Evolutionary conservation across 306 rosid species (phyloP), one percentile per base, ranked within the genome.

Genomic region (Cajanus cajan): DNA sequence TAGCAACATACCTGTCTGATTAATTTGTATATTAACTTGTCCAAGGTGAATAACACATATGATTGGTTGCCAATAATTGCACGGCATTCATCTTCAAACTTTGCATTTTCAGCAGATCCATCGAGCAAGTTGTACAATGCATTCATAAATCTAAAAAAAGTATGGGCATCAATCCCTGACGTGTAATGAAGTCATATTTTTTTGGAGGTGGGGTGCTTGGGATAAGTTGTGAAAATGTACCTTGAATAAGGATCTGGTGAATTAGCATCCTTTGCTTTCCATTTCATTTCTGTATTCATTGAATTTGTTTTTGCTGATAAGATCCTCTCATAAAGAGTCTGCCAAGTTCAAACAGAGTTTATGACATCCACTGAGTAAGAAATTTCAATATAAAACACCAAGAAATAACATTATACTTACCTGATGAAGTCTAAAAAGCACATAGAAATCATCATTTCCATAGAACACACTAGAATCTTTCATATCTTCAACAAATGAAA

Each of bases 21-120:
- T 47, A 96, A 84, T 88, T 91, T 96, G 89, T 88, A 96, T 45
- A 96, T 91, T 80, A 96, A 77, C 84, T 93, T 96, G 89, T 93
- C 99, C 89, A 96, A 83, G 51, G 99, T 96, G 87, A 96, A 96
- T 69, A 96, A 74, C 73, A 96, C 87, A 70, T 96, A 96, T 2
- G 99, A 96, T 66, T 96, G 98, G 73, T 94, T 96, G 66, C 99
- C 99, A 41, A 91, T 81, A 66, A 90, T 88, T 25, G 99, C 90
- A 80, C 98, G 96, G 79, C 99, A 96, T 77, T 96, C 99, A 74
- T 96, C 99, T 90, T 96, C 99, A 84, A 93, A 96, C 82, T 93
- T 93, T 15, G 92, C 85, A 86, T 93, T 96, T 74, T 96, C 99
- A 15, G 86, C 82, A 68, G 98, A 91, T 54, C 99, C 99, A 74